Conservation (phyloP, 2,329 filamentous ascomycete genomes). For the Venturia carpophila region DNA sequence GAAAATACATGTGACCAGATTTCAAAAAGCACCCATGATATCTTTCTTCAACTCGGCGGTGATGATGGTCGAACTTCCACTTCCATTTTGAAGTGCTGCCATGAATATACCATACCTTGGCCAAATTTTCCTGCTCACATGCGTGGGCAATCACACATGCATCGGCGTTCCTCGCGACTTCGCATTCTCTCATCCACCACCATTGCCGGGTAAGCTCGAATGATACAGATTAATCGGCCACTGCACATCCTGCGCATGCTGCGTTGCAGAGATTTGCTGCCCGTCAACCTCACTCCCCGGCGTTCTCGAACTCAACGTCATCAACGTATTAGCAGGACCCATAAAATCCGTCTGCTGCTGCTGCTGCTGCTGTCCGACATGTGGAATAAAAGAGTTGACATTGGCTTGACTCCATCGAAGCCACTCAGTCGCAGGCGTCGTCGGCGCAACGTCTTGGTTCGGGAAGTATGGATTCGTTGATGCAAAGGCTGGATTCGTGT, state of each 20-base stretch:
- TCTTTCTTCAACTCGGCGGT: too few species aligned
- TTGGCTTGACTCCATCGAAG: constrained; percentile 15
- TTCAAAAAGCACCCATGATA: too few species aligned
- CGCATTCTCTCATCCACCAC: not conserved
- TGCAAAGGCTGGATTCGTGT: constrained; percentile 1
- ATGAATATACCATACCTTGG: too few species aligned
- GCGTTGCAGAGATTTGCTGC: not conserved
- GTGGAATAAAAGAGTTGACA: not conserved
- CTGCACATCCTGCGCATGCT: constrained; percentile 7
- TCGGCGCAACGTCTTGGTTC: not conserved
- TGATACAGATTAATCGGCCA: constrained; percentile 8
- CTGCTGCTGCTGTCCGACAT: constrained; percentile 7
- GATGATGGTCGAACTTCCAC: not conserved
- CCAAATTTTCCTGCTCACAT: too few species aligned
- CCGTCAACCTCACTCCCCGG: not conserved
- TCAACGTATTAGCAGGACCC: not conserved
- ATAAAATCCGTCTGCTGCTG: constrained; percentile 9
- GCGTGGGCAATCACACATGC: too few species aligned
- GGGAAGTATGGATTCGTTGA: constrained; percentile 9
- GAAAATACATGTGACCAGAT: not conserved
- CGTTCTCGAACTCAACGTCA: constrained; percentile 3
- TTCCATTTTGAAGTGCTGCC: too few species aligned
- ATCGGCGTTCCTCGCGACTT: too few species aligned
- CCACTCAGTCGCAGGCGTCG: constrained; percentile 14
- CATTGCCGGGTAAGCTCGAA: not conserved